Base-by-base conservation (phyloP, 441 rosid genomes). In the Dalechampia spathulata region DNA sequence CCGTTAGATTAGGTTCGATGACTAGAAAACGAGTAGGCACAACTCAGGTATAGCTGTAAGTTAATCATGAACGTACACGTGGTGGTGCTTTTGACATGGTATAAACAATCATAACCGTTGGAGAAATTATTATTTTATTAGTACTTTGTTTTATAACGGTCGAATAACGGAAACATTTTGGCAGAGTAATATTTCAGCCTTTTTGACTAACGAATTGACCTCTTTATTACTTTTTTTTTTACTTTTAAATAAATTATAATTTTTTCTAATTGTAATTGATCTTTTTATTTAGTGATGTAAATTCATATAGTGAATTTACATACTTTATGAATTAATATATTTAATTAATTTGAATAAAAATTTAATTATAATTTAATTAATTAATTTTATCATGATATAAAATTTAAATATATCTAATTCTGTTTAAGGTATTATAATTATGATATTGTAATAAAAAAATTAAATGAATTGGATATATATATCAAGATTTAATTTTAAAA, bases 41-140 rank as follows among this genome's bases (percentile, higher is more conserved):
- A 19, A 36, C 43, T 36, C 15, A 34, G 30, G 46, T 30, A 51
- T 39, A 43, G 37, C n/a, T 41, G 21, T 1, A 4, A 17, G 27
- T 47, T 47, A 41, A 55, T 47, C 61, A 2, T 15, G 55, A 10
- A 28, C 60, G 49, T 55, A 55, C 44, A 56, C 51, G 51, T 48
- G 44, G 60, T 5, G 10, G 6, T 4, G 4, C 9, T 49, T 30
- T 32, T 38, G 14, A 38, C 14, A 38, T 12, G 12, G 3, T 5
- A 20, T 2, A 38, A 23, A 19, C 19, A 20, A 48, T 44, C 49
- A 26, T 55, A 32, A 45, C 37, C 14, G 43, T 15, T 48, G 1
- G 28, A 26, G 25, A 7, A 49, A 12, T 38, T 0, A 27, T 27
- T 20, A 2, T 19, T 54, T 45, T 49, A 51, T 32, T 36, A 34